phyloP scores from a whole-genome alignment of 2,329 filamentous ascomycete genomes.

The Aspergillus versicolor region DNA sequence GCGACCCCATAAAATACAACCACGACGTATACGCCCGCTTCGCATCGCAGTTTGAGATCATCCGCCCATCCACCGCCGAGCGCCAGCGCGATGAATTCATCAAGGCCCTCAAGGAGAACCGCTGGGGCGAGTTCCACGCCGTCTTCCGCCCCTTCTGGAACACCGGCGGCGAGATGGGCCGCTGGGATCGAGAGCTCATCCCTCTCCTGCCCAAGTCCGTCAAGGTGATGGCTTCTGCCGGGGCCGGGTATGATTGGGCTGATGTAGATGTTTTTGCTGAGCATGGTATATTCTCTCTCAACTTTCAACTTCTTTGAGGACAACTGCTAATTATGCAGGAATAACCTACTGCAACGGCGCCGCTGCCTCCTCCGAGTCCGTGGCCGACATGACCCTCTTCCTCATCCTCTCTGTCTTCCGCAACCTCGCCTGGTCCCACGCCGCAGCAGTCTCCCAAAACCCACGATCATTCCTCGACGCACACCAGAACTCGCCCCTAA shows the following conservation, averaged over 20 bases:
- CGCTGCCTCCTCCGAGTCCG: constrained; percentile 68
- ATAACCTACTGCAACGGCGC: constrained; percentile 68
- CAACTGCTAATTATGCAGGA: constrained; percentile 18
- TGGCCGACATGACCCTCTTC: constrained; percentile 69
- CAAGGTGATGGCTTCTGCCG: constrained; percentile 59
- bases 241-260: constrained; percentile 64
- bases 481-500: constrained; percentile 59
- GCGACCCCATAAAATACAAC: constrained; percentile 51
- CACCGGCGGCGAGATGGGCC: constrained; percentile 64
- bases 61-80: constrained; percentile 39
- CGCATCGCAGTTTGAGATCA: constrained; percentile 40
- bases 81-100: constrained; percentile 39
- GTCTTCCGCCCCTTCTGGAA: constrained; percentile 63
- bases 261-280: constrained; percentile 61
- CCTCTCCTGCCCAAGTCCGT: constrained; percentile 53
- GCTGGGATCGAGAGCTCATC: constrained; percentile 61
- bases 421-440: constrained; percentile 63
- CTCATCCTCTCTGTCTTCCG: constrained; percentile 70
- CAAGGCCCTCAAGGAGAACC: constrained; percentile 40
- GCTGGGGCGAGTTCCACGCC: constrained; percentile 44
- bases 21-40: constrained; percentile 45
- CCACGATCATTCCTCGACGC: constrained; percentile 55
- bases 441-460: constrained; percentile 52
- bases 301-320: not conserved
- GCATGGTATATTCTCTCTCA: constrained; percentile 47